A percentile compares a stretch with the other conserved stretches of the same genome.
Evolutionary conservation across 176 grass and related monocot species (phyloP).

Genomic region (Pontederia paniculata): DNA sequence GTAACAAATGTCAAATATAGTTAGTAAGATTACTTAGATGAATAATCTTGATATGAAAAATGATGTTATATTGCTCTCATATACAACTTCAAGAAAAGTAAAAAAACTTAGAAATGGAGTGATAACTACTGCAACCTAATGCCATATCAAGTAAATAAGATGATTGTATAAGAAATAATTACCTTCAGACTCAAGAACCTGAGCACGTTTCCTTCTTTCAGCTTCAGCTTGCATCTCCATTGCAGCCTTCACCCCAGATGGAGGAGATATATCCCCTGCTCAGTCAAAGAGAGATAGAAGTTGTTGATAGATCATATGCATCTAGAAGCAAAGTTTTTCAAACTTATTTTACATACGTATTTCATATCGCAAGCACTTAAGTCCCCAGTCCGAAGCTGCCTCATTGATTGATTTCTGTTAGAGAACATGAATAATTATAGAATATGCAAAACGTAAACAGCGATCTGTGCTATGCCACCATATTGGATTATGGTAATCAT

Average conservation of each 20-base stretch:
- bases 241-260: slow-evolving; percentile 58
- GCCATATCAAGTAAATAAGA: background rate
- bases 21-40: too few relatives aligned
- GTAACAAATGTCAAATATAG: too few relatives aligned
- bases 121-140: too few relatives aligned
- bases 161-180: background rate
- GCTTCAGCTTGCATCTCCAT: slow-evolving; percentile 99
- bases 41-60: too few relatives aligned
- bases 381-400: slow-evolving; percentile 65
- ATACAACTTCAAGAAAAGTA: too few relatives aligned
- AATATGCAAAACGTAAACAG: too few relatives aligned
- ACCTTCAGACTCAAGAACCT: slow-evolving; percentile 97
- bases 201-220: slow-evolving; percentile 80
- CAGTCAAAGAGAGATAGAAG: background rate
- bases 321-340: background rate
- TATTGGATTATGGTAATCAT: too few relatives aligned
- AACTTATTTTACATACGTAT: slow-evolving; percentile 42
- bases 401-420: slow-evolving; percentile 84
- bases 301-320: background rate
- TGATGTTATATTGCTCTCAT: too few relatives aligned
- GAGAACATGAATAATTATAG: background rate
- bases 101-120: too few relatives aligned
- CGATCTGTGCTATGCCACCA: too few relatives aligned
- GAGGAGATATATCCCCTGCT: slow-evolving; percentile 83
- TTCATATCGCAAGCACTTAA: slow-evolving; percentile 89